Percentiles rank a stretch among this genome's conserved stretches.
These are phyloP conservation scores for Scutellaria barbata DNA, from an alignment of 257 asterid genomes.

Conservation along the genomic window DNA sequence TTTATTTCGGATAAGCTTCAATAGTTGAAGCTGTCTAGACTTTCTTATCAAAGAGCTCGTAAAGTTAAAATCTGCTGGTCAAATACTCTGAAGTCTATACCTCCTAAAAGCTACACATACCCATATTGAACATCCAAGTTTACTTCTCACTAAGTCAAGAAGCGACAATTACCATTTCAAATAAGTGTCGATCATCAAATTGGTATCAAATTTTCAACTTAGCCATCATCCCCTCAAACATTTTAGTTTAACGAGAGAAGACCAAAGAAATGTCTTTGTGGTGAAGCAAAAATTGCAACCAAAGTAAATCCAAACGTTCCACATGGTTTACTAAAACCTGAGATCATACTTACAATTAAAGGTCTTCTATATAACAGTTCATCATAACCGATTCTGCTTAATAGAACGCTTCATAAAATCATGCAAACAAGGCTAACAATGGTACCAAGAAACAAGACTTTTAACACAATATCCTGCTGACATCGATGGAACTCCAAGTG, in stretches of 20 bases:
- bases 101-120: no score
- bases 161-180: background rate
- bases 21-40: background rate
- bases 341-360: background rate
- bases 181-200: background rate
- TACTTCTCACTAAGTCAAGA: background rate
- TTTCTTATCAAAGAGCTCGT: background rate
- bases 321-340: background rate
- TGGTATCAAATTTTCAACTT: background rate
- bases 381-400: background rate
- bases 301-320: background rate
- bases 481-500: background rate
- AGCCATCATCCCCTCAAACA: background rate
- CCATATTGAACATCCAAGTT: background rate
- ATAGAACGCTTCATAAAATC: constrained; percentile 8
- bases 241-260: background rate
- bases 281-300: background rate
- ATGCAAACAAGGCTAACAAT: constrained; percentile 10
- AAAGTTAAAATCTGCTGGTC: background rate
- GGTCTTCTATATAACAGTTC: background rate
- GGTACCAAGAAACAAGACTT: background rate
- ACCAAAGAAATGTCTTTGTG: background rate
- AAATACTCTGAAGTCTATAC: background rate
- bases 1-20: background rate
- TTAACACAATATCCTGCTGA: background rate